Base-by-base conservation (phyloP, 176 grass and related monocot species). In the Calamus simplicifolius region DNA sequence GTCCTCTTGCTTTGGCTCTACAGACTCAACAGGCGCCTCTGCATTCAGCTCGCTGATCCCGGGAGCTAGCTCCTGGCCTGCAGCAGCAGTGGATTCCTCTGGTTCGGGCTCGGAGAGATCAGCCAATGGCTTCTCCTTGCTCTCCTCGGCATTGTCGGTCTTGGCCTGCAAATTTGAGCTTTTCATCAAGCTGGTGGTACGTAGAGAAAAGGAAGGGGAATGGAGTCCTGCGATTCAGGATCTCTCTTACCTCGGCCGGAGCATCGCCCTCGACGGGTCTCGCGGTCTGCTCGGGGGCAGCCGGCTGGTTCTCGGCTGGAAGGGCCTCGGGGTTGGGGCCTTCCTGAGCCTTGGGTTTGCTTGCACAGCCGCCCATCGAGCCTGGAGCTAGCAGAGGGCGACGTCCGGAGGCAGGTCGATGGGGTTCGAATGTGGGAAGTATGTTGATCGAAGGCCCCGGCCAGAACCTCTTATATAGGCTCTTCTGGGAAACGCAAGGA, bases 301-400 rank as follows among this genome's bases (percentile, higher is more conserved):
- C 31, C 0, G 31, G 31, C n/a, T n/a, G n/a, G 31, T 61, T 59
- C 27, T 72, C 69, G 52, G n/a, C 69, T 31, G 69, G 57, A 16
- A 50, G 55, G 31, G 35, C 69, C 35, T 29, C 23, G 0, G 69
- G 69, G 48, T 27, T 72, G 69, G 69, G 56, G 57, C 57, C 58
- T 18, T 59, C 30, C 5, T 13, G 27, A 51, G 48, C 58, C 48
- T 52, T 57, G 25, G 73, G 31, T 75, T 27, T 58, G 30, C 62
- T 75, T 35, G 73, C 73, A 29, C 73, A 75, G 61, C 54, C 63
- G 67, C 73, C 73, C 73, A 75, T 75, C 31, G 31, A 38, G 31
- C 31, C 31, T 8, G 31, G 31, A 38, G 31, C n/a, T n/a, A n/a
- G n/a, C 7, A 38, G 31, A 38, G 31, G 31, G 31, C 7, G 31